Percentiles rank a stretch among this genome's conserved stretches.
Conservation (phyloP, 208 protist genomes). For the Leishmania lainsoni region DNA sequence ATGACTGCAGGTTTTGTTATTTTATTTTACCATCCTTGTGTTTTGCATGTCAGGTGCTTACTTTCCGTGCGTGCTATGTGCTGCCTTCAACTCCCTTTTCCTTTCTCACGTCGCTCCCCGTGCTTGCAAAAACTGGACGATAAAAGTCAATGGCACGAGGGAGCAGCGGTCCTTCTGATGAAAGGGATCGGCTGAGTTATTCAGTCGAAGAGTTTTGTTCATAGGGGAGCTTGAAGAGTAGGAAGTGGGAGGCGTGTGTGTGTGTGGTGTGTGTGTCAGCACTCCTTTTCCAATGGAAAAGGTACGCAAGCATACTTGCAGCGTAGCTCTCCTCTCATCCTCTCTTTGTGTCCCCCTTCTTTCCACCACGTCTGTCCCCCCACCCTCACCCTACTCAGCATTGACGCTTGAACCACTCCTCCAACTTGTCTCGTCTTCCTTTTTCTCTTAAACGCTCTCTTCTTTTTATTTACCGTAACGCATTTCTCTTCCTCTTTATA, state of each 20-base stretch:
- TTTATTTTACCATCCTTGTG: not conserved
- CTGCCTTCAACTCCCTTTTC: not conserved
- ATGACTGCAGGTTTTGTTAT: not conserved
- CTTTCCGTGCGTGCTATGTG: not conserved
- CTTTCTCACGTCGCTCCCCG: not conserved
- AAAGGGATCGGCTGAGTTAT: not conserved
- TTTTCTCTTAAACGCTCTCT: not conserved
- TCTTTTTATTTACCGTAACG: not conserved
- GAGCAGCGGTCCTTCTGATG: not conserved
- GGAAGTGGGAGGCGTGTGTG: not conserved
- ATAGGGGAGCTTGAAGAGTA: not conserved
- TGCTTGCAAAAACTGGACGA: not conserved
- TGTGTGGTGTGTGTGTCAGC: not conserved
- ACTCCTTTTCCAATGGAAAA: not conserved
- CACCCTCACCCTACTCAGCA: not conserved
- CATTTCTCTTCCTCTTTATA: not conserved
- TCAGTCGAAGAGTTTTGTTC: not conserved
- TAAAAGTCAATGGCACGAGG: not conserved
- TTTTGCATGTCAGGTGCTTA: not conserved
- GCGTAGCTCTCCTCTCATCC: not conserved
- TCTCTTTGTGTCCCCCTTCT: not conserved
- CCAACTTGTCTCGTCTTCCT: not conserved
- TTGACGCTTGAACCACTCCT: not conserved
- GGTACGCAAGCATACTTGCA: not conserved
- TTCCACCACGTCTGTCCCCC: not conserved